Conservation (phyloP, 768 basidiomycete species). For the Leccinum olivaceopallidum region DNA sequence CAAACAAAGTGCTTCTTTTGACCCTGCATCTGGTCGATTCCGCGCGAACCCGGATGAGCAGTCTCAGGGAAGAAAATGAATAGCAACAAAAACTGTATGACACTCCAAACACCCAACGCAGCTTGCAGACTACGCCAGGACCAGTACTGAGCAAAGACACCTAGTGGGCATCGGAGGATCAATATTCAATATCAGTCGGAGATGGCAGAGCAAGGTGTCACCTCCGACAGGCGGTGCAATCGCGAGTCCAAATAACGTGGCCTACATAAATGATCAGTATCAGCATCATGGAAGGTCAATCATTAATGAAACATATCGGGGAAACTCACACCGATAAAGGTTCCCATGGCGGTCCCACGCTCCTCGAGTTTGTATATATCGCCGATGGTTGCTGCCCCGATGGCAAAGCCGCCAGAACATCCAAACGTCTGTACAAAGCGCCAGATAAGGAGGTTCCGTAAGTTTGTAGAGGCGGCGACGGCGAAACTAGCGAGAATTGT, state of each 20-base stretch:
- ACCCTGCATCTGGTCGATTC: conserved; percentile 46
- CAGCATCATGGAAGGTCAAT: background rate
- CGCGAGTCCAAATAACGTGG: conserved; percentile 56
- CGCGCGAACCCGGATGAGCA: conserved; percentile 56
- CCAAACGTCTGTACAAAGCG: conserved; percentile 69
- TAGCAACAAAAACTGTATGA: conserved; percentile 42
- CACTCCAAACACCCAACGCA: conserved; percentile 41
- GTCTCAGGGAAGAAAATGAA: conserved; percentile 62
- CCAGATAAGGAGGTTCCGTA: conserved; percentile 51
- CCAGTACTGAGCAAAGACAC: conserved; percentile 53
- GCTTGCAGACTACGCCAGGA: conserved; percentile 68
- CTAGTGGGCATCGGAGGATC: conserved; percentile 24
- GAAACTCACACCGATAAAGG: conserved; percentile 50
- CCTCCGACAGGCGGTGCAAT: conserved; percentile 63
- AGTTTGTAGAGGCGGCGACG: conserved; percentile 49
- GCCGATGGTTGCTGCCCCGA: conserved; percentile 60
- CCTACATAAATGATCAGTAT: conserved; percentile 26
- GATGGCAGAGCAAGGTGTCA: conserved; percentile 5
- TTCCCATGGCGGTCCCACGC: conserved; percentile 57
- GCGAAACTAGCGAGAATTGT: conserved; percentile 60
- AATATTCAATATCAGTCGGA: background rate
- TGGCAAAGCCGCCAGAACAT: conserved; percentile 53
- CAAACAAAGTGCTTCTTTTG: conserved; percentile 37
- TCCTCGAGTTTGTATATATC: conserved; percentile 70
- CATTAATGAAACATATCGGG: background rate